Conservation (phyloP, 1,284 basidiomycete species). For the Rhodotorula sp. region DNA sequence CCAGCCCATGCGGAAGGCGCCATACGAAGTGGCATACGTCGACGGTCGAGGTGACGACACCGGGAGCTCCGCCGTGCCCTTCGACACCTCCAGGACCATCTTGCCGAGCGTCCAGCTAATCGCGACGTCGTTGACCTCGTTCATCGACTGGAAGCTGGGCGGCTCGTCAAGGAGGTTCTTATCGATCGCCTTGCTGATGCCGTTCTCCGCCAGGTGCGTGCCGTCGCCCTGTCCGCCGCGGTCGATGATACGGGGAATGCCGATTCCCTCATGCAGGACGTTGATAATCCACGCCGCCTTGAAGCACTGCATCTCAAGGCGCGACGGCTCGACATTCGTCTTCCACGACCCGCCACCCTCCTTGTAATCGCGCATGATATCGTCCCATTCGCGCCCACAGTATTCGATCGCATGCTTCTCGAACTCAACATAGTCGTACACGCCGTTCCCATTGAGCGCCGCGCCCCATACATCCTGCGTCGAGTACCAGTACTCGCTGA, state of each 20-base stretch:
- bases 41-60: background rate
- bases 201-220: slow-evolving; percentile 57
- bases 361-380: slow-evolving; percentile 69
- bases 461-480: slow-evolving; percentile 87
- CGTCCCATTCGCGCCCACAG: slow-evolving; percentile 75
- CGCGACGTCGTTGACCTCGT: slow-evolving; percentile 84
- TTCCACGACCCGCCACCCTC: slow-evolving; percentile 51
- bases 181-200: slow-evolving; percentile 67
- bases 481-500: slow-evolving; percentile 99
- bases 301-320: slow-evolving; percentile 97
- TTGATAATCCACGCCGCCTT: slow-evolving; percentile 98
- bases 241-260: slow-evolving; percentile 86
- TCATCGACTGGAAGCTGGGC: slow-evolving; percentile 84
- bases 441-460: slow-evolving; percentile 58
- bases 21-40: background rate
- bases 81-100: slow-evolving; percentile 85
- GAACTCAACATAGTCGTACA: slow-evolving; percentile 94
- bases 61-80: slow-evolving; percentile 25
- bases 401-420: slow-evolving; percentile 87
- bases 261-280: slow-evolving; percentile 92
- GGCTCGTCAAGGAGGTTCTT: slow-evolving; percentile 68
- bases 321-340: slow-evolving; percentile 67
- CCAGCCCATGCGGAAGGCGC: slow-evolving; percentile 8
- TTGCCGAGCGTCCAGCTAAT: slow-evolving; percentile 98
- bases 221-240: slow-evolving; percentile 63